Percentiles rank a stretch among this genome's conserved stretches.
Conservation (phyloP, 805 yeast species). For the Saccharomycopsis lassenensis region DNA sequence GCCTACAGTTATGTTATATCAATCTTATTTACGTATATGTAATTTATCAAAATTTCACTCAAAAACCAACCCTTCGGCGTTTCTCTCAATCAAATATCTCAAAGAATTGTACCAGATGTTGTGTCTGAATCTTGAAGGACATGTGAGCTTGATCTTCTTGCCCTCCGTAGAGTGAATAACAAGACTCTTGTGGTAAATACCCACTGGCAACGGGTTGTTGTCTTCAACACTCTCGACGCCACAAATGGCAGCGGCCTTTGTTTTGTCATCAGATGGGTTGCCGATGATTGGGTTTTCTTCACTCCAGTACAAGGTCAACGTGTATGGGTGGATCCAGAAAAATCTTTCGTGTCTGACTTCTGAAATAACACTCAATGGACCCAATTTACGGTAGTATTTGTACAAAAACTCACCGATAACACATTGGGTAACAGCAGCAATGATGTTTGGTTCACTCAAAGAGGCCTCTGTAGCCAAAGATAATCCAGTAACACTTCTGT, state of each 20-base stretch:
- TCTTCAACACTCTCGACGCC: conserved; percentile 75
- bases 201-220: conserved; percentile 80
- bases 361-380: conserved; percentile 59
- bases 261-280: conserved; percentile 53
- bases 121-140: conserved; percentile 80
- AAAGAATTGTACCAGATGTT: conserved; percentile 85
- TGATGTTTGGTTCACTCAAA: conserved; percentile 57
- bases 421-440: conserved; percentile 82
- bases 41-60: conserved; percentile 25
- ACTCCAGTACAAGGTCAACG: conserved; percentile 86
- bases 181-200: conserved; percentile 76
- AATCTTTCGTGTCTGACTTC: conserved; percentile 82
- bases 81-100: conserved; percentile 59
- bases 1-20: too few species aligned
- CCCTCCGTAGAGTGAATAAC: conserved; percentile 53
- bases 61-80: conserved; percentile 43
- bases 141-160: conserved; percentile 68
- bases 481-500: conserved; percentile 27
- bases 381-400: conserved; percentile 74
- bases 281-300: conserved; percentile 64
- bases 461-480: conserved; percentile 48
- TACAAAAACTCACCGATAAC: conserved; percentile 85
- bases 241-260: conserved; percentile 71
- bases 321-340: conserved; percentile 96
- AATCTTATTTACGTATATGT: too few species aligned